Percentiles rank a stretch among this genome's conserved stretches.
Conservation (phyloP, 2,329 filamentous ascomycete species). For the Parasarocladium wereldwijsianum region DNA sequence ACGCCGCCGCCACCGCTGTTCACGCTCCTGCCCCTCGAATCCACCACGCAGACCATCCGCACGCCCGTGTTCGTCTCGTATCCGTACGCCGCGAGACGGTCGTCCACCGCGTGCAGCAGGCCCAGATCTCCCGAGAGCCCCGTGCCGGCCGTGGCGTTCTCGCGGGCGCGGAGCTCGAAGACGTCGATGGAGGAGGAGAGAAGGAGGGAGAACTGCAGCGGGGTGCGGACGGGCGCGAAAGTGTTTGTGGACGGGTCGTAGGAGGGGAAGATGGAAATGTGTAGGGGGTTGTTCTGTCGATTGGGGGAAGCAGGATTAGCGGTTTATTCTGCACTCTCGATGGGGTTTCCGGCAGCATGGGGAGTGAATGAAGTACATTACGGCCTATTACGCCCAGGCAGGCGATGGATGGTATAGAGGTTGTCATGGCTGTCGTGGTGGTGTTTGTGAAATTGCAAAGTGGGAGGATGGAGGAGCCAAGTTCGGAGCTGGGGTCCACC, state of each 20-base stretch:
- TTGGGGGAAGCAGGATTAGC: background rate
- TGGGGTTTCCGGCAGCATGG: constrained; percentile 1
- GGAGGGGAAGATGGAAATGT: constrained; percentile 78
- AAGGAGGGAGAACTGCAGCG: constrained; percentile 84
- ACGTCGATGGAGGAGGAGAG: constrained; percentile 86
- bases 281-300: constrained; percentile 84
- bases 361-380: constrained; percentile 43
- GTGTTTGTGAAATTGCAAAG: background rate
- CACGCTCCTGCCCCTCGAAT: constrained; percentile 62
- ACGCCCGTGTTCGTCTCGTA: constrained; percentile 94
- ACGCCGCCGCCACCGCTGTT: constrained; percentile 6
- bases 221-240: constrained; percentile 45
- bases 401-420: constrained; percentile 64
- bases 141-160: constrained; percentile 37
- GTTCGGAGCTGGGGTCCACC: too few species aligned
- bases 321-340: constrained; percentile 60
- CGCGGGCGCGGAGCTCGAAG: constrained; percentile 71
- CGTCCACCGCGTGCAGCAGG: constrained; percentile 83
- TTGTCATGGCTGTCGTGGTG: constrained; percentile 30
- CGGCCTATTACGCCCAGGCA: constrained; percentile 90
- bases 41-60: constrained; percentile 78
- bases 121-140: constrained; percentile 71
- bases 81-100: constrained; percentile 84
- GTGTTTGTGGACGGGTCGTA: constrained; percentile 42
- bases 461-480: too few species aligned